Evolutionary conservation across 371 early-diverging fungal species (phyloP).

Genomic region (Rhizopus microsporus): DNA sequence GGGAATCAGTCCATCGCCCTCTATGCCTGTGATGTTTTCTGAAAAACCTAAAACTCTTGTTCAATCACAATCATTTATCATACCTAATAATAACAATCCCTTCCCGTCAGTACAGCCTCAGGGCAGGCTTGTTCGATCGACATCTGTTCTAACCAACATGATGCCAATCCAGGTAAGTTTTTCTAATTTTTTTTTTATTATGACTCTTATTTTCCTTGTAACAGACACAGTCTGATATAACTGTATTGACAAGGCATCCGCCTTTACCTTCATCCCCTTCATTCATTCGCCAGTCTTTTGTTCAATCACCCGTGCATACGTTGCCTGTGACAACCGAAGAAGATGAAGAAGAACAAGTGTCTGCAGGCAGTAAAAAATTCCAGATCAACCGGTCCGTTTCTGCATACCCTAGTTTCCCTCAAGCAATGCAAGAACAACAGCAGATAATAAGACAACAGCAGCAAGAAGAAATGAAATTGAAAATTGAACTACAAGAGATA

Average conservation of each 20-base stretch:
- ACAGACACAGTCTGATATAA: constrained; percentile 14
- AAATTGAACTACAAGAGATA: constrained; percentile 10
- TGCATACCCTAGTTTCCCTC: constrained; percentile 15
- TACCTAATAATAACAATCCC: not conserved
- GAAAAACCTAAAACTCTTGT: constrained; percentile 7
- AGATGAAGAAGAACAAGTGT: constrained; percentile 4
- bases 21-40: constrained; percentile 12
- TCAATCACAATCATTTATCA: constrained; percentile 20
- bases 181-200: not conserved
- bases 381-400: constrained; percentile 17
- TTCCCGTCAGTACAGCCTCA: not conserved
- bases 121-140: constrained; percentile 7
- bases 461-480: constrained; percentile 4
- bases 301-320: constrained; percentile 4
- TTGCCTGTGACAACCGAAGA: not conserved
- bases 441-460: constrained; percentile 9
- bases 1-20: constrained; percentile 14
- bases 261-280: not conserved
- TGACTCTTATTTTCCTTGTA: not conserved
- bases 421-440: not conserved
- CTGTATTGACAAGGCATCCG: not conserved
- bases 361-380: not conserved
- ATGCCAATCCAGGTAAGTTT: constrained; percentile 16
- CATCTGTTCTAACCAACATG: constrained; percentile 10
- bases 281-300: not conserved